Conservation (phyloP, 257 asterid genomes). For the Capsicum chinense region DNA sequence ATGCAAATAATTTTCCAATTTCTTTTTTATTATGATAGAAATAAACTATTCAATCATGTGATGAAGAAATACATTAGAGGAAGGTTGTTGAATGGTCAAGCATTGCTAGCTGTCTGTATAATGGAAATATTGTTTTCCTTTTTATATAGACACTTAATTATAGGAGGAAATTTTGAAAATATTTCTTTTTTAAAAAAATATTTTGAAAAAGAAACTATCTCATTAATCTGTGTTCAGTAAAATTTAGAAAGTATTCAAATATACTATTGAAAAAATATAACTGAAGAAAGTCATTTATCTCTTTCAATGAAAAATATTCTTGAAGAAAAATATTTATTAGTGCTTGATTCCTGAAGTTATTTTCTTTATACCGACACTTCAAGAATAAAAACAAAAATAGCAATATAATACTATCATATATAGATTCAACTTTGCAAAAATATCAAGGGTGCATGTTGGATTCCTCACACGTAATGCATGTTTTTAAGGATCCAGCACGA, state of each 20-base stretch:
- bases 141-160: conserved; percentile 32
- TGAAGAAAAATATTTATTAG: too few relatives aligned
- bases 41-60: conserved; percentile 23
- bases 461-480: background rate
- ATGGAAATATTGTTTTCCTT: conserved; percentile 25
- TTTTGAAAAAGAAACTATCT: background rate
- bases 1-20: conserved; percentile 22
- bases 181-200: background rate
- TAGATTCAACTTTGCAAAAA: too few relatives aligned
- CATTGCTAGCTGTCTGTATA: conserved; percentile 19
- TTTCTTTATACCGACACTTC: too few relatives aligned
- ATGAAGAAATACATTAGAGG: conserved; percentile 12
- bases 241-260: background rate
- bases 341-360: background rate
- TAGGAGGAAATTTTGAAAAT: background rate
- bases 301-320: too few relatives aligned
- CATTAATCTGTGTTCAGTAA: background rate
- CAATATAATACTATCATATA: too few relatives aligned
- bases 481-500: background rate
- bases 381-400: too few relatives aligned
- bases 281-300: too few relatives aligned
- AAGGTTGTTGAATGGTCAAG: conserved; percentile 42
- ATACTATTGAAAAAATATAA: too few relatives aligned
- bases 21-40: background rate
- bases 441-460: background rate